A percentile compares a stretch with the other conserved stretches of the same genome.
These are phyloP conservation scores for Paecilomyces fulvus DNA, from an alignment of 2,329 filamentous ascomycete species.

Conservation along the genomic window DNA sequence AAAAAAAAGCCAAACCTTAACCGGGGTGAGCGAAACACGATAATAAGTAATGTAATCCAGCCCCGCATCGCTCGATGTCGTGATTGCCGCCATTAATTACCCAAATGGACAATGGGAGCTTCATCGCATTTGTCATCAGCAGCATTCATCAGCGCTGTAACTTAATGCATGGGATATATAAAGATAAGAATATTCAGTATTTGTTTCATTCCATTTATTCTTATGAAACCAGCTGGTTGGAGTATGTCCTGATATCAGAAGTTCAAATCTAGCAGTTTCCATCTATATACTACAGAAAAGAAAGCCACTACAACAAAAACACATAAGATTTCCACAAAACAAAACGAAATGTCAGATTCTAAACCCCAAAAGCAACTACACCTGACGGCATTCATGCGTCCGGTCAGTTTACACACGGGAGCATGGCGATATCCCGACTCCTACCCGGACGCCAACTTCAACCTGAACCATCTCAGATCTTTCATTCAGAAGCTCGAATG, in stretches of 20 bases:
- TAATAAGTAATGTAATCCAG: not conserved
- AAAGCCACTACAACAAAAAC: too few species aligned
- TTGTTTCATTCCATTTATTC: not conserved
- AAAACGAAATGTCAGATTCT: constrained; percentile 1
- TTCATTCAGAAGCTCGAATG: constrained; percentile 48
- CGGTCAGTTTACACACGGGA: constrained; percentile 48
- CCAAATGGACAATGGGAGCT: not conserved
- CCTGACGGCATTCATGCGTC: constrained; percentile 53
- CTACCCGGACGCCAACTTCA: constrained; percentile 52
- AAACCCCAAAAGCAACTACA: constrained; percentile 33
- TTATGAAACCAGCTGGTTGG: not conserved
- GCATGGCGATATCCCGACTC: constrained; percentile 50
- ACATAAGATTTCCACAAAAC: not conserved
- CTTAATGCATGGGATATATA: not conserved
- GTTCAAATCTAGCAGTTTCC: too few species aligned
- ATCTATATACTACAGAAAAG: too few species aligned
- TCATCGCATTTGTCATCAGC: not conserved
- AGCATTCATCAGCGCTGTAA: not conserved
- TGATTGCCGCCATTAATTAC: not conserved
- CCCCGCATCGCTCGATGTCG: not conserved
- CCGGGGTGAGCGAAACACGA: not conserved
- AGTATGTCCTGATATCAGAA: not conserved
- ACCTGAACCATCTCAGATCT: constrained; percentile 43
- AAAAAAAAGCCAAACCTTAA: too few species aligned
- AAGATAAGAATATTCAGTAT: not conserved